phyloP scores from a whole-genome alignment of 2,329 filamentous ascomycete species.

The Verruconis gallopava region DNA sequence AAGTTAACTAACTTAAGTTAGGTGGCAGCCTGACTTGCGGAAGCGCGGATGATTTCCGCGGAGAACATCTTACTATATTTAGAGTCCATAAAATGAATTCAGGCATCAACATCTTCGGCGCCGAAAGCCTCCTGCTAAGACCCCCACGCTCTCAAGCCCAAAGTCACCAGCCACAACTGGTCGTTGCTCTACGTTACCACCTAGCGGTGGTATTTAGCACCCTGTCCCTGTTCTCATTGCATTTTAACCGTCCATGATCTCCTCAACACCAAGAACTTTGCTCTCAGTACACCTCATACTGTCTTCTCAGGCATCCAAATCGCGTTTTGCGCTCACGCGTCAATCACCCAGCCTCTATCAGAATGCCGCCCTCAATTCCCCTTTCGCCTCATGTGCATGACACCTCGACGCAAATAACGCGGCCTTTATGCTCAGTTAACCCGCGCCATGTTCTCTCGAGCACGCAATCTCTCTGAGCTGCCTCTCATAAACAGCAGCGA shows the following conservation, averaged over 20 bases:
- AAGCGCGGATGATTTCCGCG: no score
- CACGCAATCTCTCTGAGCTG: not conserved
- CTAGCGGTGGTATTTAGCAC: no score
- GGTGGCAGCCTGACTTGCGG: no score
- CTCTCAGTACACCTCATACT: not conserved
- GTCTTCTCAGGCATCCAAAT: not conserved
- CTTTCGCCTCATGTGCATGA: not conserved
- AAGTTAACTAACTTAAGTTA: no score
- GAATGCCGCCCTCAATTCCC: not conserved
- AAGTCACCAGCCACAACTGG: not conserved
- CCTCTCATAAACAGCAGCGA: constrained; percentile 4
- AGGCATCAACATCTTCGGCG: not conserved
- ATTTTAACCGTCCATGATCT: not conserved
- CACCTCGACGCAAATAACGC: not conserved
- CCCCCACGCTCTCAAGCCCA: no score
- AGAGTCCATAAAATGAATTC: no score
- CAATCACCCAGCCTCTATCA: not conserved
- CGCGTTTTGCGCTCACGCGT: not conserved
- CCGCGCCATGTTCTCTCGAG: not conserved
- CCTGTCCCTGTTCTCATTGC: not conserved
- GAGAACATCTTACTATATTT: no score
- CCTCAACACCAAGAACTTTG: not conserved
- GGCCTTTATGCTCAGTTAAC: not conserved
- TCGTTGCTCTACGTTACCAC: not conserved
- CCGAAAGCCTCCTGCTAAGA: not conserved